Evolutionary conservation across 2,329 filamentous ascomycete species (phyloP).

Genomic region (Aplosporella prunicola): DNA sequence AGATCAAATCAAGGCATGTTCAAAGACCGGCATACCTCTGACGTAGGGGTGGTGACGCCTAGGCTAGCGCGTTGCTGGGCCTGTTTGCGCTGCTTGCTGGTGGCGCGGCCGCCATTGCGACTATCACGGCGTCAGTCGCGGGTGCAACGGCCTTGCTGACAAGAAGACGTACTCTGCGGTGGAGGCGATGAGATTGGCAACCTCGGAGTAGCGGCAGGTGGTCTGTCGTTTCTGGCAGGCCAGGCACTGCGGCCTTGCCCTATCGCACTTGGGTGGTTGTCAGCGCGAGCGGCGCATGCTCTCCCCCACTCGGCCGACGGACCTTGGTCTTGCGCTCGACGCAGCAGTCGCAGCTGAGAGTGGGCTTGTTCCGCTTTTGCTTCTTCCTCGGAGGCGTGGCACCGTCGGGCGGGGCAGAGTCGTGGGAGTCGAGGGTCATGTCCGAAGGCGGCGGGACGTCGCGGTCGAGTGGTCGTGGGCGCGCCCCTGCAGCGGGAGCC

Average conservation of each 20-base stretch:
- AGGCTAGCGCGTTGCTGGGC: slow-evolving; percentile 5
- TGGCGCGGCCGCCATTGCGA: slow-evolving; percentile 10
- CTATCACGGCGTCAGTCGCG: slow-evolving; percentile 10
- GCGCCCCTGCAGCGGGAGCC: slow-evolving; percentile 2
- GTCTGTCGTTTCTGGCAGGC: slow-evolving; percentile 67
- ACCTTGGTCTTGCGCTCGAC: slow-evolving; percentile 78
- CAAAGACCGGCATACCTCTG: slow-evolving; percentile 10
- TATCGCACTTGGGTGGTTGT: slow-evolving; percentile 52
- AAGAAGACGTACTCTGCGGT: slow-evolving; percentile 47
- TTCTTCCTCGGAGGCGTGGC: slow-evolving; percentile 42
- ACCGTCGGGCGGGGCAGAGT: not conserved
- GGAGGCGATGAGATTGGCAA: slow-evolving; percentile 58
- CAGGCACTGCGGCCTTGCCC: slow-evolving; percentile 50
- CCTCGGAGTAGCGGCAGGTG: slow-evolving; percentile 63
- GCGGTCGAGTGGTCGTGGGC: no score
- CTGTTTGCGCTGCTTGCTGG: slow-evolving; percentile 8
- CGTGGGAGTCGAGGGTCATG: not conserved
- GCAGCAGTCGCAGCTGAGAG: slow-evolving; percentile 68
- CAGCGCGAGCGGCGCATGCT: slow-evolving; percentile 3
- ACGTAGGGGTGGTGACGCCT: slow-evolving; percentile 9
- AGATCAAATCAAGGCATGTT: no score
- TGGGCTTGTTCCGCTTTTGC: slow-evolving; percentile 79
- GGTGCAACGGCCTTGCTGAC: slow-evolving; percentile 4
- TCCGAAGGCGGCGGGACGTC: not conserved
- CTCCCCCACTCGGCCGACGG: not conserved